A percentile compares a stretch with the other conserved stretches of the same genome.
Conservation (phyloP, 163 green algal species). For the Scenedesmus sp. region DNA sequence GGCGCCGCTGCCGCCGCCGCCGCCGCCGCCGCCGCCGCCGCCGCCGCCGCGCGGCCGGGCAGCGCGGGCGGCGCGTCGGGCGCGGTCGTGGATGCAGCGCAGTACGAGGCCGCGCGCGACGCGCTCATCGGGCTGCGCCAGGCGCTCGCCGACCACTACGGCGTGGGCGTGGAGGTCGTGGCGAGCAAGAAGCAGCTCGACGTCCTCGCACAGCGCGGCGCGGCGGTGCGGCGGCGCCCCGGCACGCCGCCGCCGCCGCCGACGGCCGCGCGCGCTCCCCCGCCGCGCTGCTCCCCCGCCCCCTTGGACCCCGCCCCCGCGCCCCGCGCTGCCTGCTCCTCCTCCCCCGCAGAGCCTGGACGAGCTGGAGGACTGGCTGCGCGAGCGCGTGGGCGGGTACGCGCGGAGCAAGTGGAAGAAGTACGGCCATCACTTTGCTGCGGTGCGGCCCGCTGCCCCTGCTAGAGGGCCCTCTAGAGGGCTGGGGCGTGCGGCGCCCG, state of each 20-base stretch:
- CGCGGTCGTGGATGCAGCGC: background rate
- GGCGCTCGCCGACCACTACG: constrained; percentile 1
- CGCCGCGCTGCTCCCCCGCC: background rate
- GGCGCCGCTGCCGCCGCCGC: background rate
- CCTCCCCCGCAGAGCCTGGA: background rate
- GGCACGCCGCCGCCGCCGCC: background rate
- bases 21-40: background rate
- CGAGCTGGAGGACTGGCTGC: background rate
- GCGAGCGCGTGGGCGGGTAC: constrained; percentile 21
- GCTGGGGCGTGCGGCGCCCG: background rate
- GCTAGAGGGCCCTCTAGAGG: background rate
- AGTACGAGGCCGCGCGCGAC: background rate
- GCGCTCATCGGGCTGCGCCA: constrained; percentile 9
- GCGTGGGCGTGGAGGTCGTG: background rate
- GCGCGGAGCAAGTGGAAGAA: constrained; percentile 20
- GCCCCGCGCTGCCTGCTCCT: background rate
- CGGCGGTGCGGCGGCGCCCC: background rate
- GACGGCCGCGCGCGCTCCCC: background rate
- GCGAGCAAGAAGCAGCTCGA: constrained; percentile 9
- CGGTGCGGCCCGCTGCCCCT: background rate
- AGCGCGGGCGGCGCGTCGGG: too few relatives aligned
- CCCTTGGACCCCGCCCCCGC: background rate
- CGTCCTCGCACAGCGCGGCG: background rate
- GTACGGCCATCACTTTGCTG: constrained; percentile 18
- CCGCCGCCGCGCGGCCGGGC: background rate